These are phyloP conservation scores for Lepiota subincarnata DNA, from an alignment of 768 basidiomycete species.

Conservation along the genomic window DNA sequence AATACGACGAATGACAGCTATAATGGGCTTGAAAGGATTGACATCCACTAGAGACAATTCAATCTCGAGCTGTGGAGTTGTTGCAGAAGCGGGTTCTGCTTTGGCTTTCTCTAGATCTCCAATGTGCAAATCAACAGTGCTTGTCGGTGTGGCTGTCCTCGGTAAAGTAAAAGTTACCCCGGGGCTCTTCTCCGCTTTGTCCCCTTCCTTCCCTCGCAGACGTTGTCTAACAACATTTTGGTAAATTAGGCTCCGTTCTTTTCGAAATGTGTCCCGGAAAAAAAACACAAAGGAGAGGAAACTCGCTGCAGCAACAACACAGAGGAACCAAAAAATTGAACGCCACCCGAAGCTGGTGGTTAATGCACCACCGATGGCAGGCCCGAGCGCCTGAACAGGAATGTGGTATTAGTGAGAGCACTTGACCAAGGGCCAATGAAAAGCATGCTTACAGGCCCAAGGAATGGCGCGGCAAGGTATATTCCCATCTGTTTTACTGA, in stretches of 20 bases:
- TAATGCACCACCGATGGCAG: slow-evolving; percentile 66
- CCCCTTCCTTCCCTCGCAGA: slow-evolving; percentile 20
- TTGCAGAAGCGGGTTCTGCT: slow-evolving; percentile 15
- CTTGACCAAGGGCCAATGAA: neutral
- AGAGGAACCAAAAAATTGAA: slow-evolving; percentile 79
- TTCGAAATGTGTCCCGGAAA: slow-evolving; percentile 81
- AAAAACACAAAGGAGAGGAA: slow-evolving; percentile 56
- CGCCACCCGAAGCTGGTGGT: slow-evolving; percentile 73
- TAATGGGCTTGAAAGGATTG: slow-evolving; percentile 68
- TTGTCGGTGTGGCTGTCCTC: neutral
- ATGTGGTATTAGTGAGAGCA: neutral
- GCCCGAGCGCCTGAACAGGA: slow-evolving; percentile 46
- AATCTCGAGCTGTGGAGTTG: slow-evolving; percentile 23
- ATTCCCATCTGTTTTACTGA: slow-evolving; percentile 54
- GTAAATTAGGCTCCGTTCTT: slow-evolving; percentile 79
- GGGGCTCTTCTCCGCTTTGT: slow-evolving; percentile 3
- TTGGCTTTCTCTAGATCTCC: slow-evolving; percentile 20
- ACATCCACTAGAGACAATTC: slow-evolving; percentile 63
- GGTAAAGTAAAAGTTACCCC: neutral
- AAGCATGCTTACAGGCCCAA: slow-evolving; percentile 50
- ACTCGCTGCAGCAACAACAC: slow-evolving; percentile 53
- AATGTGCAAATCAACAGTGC: neutral
- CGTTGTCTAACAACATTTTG: slow-evolving; percentile 57
- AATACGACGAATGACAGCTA: slow-evolving; percentile 48
- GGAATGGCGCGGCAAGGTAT: slow-evolving; percentile 74